Evolutionary conservation across 148 eudicot genomes (phyloP).

Genomic region (Arctostaphylos glauca): DNA sequence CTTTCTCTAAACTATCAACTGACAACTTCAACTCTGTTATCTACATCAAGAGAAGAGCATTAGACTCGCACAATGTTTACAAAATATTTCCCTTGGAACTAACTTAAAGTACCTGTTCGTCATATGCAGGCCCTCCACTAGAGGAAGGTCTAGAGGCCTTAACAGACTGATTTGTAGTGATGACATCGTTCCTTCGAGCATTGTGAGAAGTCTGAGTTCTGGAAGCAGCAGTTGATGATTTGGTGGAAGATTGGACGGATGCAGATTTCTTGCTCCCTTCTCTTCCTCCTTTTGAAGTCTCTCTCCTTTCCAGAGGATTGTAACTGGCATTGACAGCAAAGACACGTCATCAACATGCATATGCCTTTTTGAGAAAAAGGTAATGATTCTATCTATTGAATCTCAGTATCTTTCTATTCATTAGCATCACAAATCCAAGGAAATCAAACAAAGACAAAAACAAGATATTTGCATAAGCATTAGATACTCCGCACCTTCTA

Average conservation of each 20-base stretch:
- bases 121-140: slow-evolving; percentile 40
- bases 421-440: background rate
- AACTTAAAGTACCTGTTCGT: slow-evolving; percentile 53
- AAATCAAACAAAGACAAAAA: background rate
- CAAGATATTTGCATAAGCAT: background rate
- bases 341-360: background rate
- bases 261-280: slow-evolving; percentile 62
- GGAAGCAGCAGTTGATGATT: slow-evolving; percentile 40
- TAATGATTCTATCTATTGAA: background rate
- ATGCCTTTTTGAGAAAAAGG: background rate
- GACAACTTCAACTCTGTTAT: slow-evolving; percentile 82
- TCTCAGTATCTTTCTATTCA: background rate
- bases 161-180: slow-evolving; percentile 39
- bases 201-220: slow-evolving; percentile 47
- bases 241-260: slow-evolving; percentile 49
- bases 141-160: slow-evolving; percentile 61
- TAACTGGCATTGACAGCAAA: slow-evolving; percentile 37
- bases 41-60: slow-evolving; percentile 36
- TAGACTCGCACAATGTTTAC: slow-evolving; percentile 1
- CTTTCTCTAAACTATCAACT: slow-evolving; percentile 84
- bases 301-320: slow-evolving; percentile 84
- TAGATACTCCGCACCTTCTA: background rate
- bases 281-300: slow-evolving; percentile 73
- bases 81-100: background rate
- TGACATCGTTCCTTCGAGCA: slow-evolving; percentile 51